Percentiles rank a stretch among this genome's conserved stretches.
phyloP scores from a whole-genome alignment of 2,329 filamentous ascomycete genomes.

The Diplocarpon mali region DNA sequence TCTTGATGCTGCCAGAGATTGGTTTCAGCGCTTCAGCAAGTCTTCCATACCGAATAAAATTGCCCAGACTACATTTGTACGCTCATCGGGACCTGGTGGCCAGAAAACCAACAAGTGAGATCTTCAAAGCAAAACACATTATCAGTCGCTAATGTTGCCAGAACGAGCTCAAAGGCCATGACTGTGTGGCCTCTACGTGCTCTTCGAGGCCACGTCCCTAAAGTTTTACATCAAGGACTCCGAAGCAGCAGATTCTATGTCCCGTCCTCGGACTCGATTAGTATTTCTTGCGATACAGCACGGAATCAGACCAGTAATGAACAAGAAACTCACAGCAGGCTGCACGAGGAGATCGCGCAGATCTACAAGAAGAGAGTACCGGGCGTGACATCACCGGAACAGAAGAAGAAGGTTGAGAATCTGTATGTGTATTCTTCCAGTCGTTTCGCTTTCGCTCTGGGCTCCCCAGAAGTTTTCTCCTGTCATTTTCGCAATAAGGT shows the following conservation, averaged over 20 bases:
- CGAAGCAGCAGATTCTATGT: constrained; percentile 22
- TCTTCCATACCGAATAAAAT: constrained; percentile 20
- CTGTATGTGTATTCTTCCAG: constrained; percentile 20
- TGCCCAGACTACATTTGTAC: constrained; percentile 20
- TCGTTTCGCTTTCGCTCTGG: neutral
- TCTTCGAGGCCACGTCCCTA: constrained; percentile 19
- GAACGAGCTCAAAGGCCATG: constrained; percentile 27
- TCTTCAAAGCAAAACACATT: neutral
- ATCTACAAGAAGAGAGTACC: constrained; percentile 23
- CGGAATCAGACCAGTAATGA: constrained; percentile 23
- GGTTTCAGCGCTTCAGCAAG: constrained; percentile 21
- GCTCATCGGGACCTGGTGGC: constrained; percentile 25
- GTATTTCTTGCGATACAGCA: constrained; percentile 23
- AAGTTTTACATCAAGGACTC: constrained; percentile 20
- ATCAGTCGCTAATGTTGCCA: constrained; percentile 10
- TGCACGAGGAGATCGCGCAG: constrained; percentile 21
- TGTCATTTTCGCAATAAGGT: too few relatives aligned
- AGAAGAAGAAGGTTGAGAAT: constrained; percentile 40
- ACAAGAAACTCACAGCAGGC: constrained; percentile 20
- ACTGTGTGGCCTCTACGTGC: constrained; percentile 22
- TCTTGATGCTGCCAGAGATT: constrained; percentile 22
- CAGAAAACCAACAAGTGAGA: constrained; percentile 28
- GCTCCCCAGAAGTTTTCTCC: too few relatives aligned
- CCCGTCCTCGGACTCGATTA: constrained; percentile 21
- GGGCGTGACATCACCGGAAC: constrained; percentile 34